These are phyloP conservation scores for Scutellaria barbata DNA, from an alignment of 257 asterid genomes.

Conservation along the genomic window DNA sequence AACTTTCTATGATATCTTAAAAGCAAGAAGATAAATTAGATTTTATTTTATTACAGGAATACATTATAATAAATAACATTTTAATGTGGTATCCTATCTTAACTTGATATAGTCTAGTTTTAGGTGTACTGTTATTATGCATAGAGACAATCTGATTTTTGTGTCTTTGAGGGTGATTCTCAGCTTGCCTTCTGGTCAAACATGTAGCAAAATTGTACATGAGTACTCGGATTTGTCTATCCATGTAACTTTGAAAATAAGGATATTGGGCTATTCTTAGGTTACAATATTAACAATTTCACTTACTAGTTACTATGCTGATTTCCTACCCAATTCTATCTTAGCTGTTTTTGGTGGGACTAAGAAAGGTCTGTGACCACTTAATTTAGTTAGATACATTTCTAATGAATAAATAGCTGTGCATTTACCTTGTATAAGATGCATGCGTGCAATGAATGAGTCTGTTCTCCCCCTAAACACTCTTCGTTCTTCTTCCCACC, in stretches of 20 bases:
- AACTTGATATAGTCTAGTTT: background rate
- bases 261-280: conserved; percentile 19
- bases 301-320: background rate
- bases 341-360: conserved; percentile 6
- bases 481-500: conserved; percentile 74
- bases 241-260: background rate
- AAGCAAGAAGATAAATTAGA: conserved; percentile 3
- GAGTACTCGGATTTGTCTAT: background rate
- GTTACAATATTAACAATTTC: background rate
- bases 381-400: conserved; percentile 18
- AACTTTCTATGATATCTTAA: conserved; percentile 1
- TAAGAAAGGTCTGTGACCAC: conserved; percentile 17
- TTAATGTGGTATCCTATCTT: background rate
- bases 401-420: conserved; percentile 17
- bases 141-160: background rate
- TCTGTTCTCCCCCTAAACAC: conserved; percentile 65
- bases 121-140: background rate
- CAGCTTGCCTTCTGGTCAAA: conserved; percentile 8
- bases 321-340: background rate
- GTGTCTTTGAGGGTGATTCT: conserved; percentile 3
- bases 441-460: conserved; percentile 80
- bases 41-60: background rate
- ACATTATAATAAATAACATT: conserved; percentile 14
- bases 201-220: background rate
- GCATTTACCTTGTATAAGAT: conserved; percentile 71